phyloP scores from a whole-genome alignment of 164 flowering plant genomes.

The Annona cherimola region DNA sequence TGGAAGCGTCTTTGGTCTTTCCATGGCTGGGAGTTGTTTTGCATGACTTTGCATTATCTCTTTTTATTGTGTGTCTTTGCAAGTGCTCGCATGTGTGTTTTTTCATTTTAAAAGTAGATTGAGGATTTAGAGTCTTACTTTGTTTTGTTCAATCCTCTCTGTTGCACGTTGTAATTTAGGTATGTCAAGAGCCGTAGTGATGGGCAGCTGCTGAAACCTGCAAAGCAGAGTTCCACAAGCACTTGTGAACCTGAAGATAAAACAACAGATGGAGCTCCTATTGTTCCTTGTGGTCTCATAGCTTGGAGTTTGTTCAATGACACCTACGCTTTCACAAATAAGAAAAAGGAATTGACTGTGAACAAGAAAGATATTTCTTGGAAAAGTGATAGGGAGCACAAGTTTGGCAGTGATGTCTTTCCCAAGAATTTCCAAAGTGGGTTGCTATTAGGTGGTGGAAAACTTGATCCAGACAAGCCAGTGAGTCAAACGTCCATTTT shows the following conservation, averaged over 20 bases:
- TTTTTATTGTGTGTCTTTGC: too few species aligned
- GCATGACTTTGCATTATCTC: too few species aligned
- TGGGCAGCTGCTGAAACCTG: slow-evolving; percentile 36
- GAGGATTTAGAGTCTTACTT: not conserved
- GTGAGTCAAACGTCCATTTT: slow-evolving; percentile 38
- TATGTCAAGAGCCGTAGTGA: slow-evolving; percentile 92
- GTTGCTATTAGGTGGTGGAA: slow-evolving; percentile 59
- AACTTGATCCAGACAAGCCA: slow-evolving; percentile 39
- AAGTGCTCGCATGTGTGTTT: too few species aligned
- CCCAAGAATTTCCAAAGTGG: slow-evolving; percentile 82
- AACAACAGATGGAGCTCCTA: slow-evolving; percentile 26
- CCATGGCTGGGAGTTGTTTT: too few species aligned
- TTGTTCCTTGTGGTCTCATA: slow-evolving; percentile 95
- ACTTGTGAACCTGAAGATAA: slow-evolving; percentile 61
- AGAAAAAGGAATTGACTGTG: slow-evolving; percentile 31
- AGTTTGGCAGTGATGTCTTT: slow-evolving; percentile 75
- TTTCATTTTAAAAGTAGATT: not conserved
- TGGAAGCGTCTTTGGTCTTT: too few species aligned
- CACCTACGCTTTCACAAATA: slow-evolving; percentile 61
- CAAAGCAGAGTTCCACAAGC: slow-evolving; percentile 21
- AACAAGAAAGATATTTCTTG: slow-evolving; percentile 79
- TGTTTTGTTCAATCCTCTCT: not conserved
- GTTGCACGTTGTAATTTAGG: slow-evolving; percentile 29
- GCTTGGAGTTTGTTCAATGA: slow-evolving; percentile 97
- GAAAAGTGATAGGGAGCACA: slow-evolving; percentile 88